Base-by-base conservation (phyloP, 768 basidiomycete genomes). In the Trametes cinnabarina region DNA sequence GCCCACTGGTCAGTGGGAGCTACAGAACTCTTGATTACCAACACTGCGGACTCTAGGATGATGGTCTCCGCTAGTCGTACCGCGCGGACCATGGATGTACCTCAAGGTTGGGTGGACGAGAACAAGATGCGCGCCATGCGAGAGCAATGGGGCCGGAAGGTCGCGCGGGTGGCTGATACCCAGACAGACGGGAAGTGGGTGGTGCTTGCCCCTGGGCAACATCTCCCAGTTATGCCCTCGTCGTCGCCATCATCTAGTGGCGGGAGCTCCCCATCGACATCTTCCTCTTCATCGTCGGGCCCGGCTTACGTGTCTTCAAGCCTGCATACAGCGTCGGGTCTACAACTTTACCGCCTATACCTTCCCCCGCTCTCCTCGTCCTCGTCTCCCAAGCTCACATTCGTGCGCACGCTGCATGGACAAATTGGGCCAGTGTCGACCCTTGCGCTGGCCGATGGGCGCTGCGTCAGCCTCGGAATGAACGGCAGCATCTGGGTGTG, bases 171-270 rank as follows among this genome's bases (percentile, higher is more conserved):
- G 28, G 82, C 85, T n/a, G 87, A 84, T 63, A 85, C 81, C 15
- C 86, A 90, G 65, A 90, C 91, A 5, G 91, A 92, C 66, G 91
- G 91, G 9, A 92, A 90, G 77, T 93, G 89, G 88, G 84, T 82
- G 55, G 85, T 92, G 12, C 77, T 92, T 47, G 90, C 86, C 14
- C 84, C 88, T 14, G 83, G 79, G 17, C 68, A 70, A 14, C 20
- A 60, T 19, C 41, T 62, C 17, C 25, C 67, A 22, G 57, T 63
- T 6, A 42, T 65, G 15, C 52, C 69, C 7, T 34, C 57, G n/a
- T 50, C 67, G 17, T 41, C 65, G 47, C 64, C 68, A 7, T 59
- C 61, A n/a, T 62, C 71, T 28, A 43, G 72, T 37, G 60, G 67
- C 17, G 44, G n/a, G 12, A 26, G 25, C 12, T 12, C 44, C 1